Base-by-base conservation (phyloP, 163 green algal species). In the Scenedesmus sp. region DNA sequence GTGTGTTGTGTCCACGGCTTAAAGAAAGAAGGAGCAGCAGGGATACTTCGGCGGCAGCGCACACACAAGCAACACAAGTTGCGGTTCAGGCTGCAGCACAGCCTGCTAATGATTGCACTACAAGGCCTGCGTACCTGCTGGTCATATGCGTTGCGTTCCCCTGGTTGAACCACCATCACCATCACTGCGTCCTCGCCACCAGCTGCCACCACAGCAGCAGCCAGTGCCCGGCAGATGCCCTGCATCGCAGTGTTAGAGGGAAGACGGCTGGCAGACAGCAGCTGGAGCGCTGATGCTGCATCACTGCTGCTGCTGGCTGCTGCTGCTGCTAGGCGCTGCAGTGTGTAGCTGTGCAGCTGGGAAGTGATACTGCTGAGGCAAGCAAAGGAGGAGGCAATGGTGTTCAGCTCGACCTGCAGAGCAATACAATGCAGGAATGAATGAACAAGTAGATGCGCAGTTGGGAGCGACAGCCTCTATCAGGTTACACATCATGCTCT, bases 391-490 rank as follows among this genome's bases (percentile, higher is more conserved):
- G 97, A 98, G 26, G 98, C 96, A 46, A 99, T 99, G 12, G 98
- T 99, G 96, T 99, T 99, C 43, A 99, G 90, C 95, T 99, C 98
- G 42, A 99, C 97, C 96, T 99, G 95, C 81, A 94, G 40, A 12
- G 80, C 81, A 68, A n/a, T n/a, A n/a, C n/a, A n/a, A n/a, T n/a
- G n/a, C n/a, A n/a, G n/a, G n/a, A n/a, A n/a, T n/a, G n/a, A n/a
- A n/a, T n/a, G n/a, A n/a, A n/a, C n/a, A n/a, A n/a, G n/a, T n/a
- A n/a, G n/a, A n/a, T n/a, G n/a, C n/a, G n/a, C n/a, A n/a, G n/a
- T n/a, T n/a, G n/a, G n/a, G n/a, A n/a, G n/a, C n/a, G n/a, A n/a
- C n/a, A n/a, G n/a, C n/a, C n/a, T n/a, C n/a, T n/a, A n/a, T n/a
- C n/a, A n/a, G n/a, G n/a, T n/a, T n/a, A n/a, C n/a, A n/a, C n/a